phyloP scores from a whole-genome alignment of 331 rosid genomes.

The Quercus tomentella region DNA sequence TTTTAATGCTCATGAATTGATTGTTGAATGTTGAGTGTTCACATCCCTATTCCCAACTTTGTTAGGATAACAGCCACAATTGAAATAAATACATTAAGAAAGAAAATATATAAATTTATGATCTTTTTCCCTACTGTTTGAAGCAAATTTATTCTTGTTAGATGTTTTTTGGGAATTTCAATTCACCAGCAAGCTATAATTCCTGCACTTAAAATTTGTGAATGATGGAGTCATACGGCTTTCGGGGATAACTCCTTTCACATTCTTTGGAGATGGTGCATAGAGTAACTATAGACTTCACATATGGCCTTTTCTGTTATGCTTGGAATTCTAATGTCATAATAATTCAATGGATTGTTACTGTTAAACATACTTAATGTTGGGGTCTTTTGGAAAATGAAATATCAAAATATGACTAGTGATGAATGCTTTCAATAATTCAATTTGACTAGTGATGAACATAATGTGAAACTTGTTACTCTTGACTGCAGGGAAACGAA shows the following conservation, averaged over 20 bases:
- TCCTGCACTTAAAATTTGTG: background rate
- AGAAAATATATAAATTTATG: background rate
- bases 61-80: background rate
- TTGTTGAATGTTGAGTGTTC: background rate
- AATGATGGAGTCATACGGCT: background rate
- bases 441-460: background rate
- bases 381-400: background rate
- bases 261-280: background rate
- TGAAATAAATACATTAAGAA: background rate
- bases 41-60: background rate
- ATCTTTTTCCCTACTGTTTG: background rate
- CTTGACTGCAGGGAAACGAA: slow-evolving; percentile 38
- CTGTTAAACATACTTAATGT: no score
- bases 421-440: background rate
- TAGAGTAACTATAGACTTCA: background rate
- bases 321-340: no score
- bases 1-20: background rate
- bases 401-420: background rate
- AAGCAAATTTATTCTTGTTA: background rate
- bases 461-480: background rate
- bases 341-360: background rate
- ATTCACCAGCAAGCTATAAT: background rate
- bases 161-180: background rate
- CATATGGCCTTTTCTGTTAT: no score
- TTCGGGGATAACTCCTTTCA: background rate